phyloP scores from a whole-genome alignment of 2,329 filamentous ascomycete genomes.

The Periconia digitata region DNA sequence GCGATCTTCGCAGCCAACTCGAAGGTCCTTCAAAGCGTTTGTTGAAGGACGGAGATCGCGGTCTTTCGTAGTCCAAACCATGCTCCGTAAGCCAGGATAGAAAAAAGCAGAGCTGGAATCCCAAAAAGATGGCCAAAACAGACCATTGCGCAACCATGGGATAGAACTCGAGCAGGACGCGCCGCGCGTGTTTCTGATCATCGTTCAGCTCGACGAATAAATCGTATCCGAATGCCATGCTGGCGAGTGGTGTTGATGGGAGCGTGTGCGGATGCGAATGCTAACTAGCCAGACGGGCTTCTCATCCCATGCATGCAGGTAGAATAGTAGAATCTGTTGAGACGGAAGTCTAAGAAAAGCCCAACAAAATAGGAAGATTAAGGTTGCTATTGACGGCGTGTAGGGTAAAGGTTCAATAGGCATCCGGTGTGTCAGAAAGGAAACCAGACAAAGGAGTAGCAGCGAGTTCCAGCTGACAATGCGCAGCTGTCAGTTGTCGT shows the following conservation, averaged over 20 bases:
- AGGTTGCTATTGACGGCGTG: background rate
- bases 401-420: background rate
- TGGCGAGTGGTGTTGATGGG: slow-evolving; percentile 1
- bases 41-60: slow-evolving; percentile 47
- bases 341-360: background rate
- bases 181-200: slow-evolving; percentile 53
- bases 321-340: background rate
- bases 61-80: slow-evolving; percentile 34
- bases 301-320: slow-evolving; percentile 6
- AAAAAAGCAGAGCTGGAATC: slow-evolving; percentile 46
- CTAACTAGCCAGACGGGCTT: too few relatives aligned
- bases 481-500: too few relatives aligned
- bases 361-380: background rate
- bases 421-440: background rate
- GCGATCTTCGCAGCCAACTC: slow-evolving; percentile 26
- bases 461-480: too few relatives aligned
- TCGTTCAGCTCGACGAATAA: slow-evolving; percentile 55
- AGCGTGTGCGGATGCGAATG: background rate
- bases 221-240: slow-evolving; percentile 49
- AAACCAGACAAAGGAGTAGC: too few relatives aligned
- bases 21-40: slow-evolving; percentile 26
- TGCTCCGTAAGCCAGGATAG: slow-evolving; percentile 32
- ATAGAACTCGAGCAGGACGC: slow-evolving; percentile 57
- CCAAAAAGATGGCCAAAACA: slow-evolving; percentile 48
- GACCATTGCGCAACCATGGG: slow-evolving; percentile 60